Evolutionary conservation across 2,329 filamentous ascomycete species (phyloP), one percentile per base, ranked within the genome.

Genomic region (Xylariaceae sp.): DNA sequence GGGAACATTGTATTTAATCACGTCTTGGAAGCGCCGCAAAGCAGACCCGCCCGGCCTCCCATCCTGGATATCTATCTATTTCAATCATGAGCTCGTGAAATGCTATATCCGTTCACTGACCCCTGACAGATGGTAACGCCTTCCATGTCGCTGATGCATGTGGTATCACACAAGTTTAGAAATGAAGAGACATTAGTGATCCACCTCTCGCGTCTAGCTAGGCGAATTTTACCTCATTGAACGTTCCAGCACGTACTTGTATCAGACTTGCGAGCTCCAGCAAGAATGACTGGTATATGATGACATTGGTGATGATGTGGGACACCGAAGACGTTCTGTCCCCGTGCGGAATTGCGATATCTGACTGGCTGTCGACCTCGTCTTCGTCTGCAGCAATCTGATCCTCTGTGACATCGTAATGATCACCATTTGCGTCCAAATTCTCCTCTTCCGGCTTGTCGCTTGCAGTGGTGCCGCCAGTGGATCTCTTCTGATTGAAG

Each of bases 221-320:
- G 18, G 63, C 66, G 62, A 84, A 88, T 30, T 76, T 78, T 19
- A 89, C 81, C 61, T 91, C 87, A 40, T 84, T 83, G 63, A 91
- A 90, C 36, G 90, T 62, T 11, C 81, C 82, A 18, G 83, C 85
- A 41, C 87, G 73, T 28, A 86, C 82, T 61, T 91, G 86, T 44
- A 89, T 72, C 53, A 90, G 64, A 19, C 85, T 84, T 2, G 85
- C 81, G 42, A 91, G 63, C 62, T 93, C 87, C 37, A 91, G 72
- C 37, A 91, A 64, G 59, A 93, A 93, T 28, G 86, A 85, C 61
- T 93, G 87, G 43, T 89, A 69, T 38, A 91, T 78, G 43, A 91
- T 78, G 31, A 85, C 79, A 60, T 91, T 93, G 4, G 87, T 91
- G 47, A 93, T 67, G 9, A 91, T 70, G 59, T 91, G 87, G 31